Evolutionary conservation across 441 rosid genomes (phyloP), one percentile per base, ranked within the genome.

Genomic region (Arabidopsis hybrid): DNA sequence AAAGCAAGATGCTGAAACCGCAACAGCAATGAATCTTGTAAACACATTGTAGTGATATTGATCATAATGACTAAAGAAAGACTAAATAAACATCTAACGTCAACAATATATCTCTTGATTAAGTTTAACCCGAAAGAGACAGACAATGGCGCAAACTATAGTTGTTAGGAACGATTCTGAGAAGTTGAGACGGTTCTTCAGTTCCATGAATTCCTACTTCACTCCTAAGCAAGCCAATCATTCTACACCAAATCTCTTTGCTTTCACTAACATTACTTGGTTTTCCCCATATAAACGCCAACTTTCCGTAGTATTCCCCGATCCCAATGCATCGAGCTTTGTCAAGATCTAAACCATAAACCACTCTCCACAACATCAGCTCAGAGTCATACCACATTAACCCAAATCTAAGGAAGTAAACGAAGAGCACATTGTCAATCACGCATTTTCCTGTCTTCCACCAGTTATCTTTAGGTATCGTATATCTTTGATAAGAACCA

Each of bases 311-410:
- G 4, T 61, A 71, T 29, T 71, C 75, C 13, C 34, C 61, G 61
- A 71, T 60, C 31, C 21, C 53, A 71, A 61, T 52, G 1, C 12
- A 26, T 39, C 0, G 3, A 49, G 17, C 5, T 11, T 51, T 31
- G 9, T 26, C 45, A 58, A 40, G 53, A 29, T 51, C 4, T 49
- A 59, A 49, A 36, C 49, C 59, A n/a, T 21, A 2, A 21, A 70
- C 67, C 29, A 9, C 8, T 59, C 67, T 70, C 53, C 68, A 71
- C 17, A 39, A 7, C 67, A 3, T 49, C 8, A 26, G 36, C 11
- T 60, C 0, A 38, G 50, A 14, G 67, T 60, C 74, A 29, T 26
- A 51, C 75, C 75, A 60, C 68, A 71, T 16, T 38, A 71, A 39
- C 8, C 68, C 68, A 4, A 31, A 11, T 13, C 61, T 61, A 4